Conservation (phyloP, 169 alveolate genomes). For the Cystoisospora suis region DNA sequence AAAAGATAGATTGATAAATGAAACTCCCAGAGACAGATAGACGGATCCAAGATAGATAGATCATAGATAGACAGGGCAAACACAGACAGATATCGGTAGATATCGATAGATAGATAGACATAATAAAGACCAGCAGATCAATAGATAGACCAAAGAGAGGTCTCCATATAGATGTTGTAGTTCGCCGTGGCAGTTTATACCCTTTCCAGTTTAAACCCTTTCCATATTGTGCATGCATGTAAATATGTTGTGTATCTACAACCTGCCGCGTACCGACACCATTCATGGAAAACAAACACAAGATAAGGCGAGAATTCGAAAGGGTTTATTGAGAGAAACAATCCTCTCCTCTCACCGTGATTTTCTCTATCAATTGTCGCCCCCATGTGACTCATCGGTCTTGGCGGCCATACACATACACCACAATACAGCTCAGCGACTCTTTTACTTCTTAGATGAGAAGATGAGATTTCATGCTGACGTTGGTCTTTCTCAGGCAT, state of each 20-base stretch:
- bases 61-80: background rate
- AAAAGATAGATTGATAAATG: background rate
- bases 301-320: too few species aligned
- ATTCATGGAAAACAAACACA: too few species aligned
- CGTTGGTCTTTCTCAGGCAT: background rate
- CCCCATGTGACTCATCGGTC: background rate
- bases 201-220: too few species aligned
- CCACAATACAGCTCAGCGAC: constrained; percentile 33
- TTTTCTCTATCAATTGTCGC: too few species aligned
- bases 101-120: background rate
- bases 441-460: background rate
- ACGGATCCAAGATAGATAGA: background rate
- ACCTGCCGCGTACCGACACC: too few species aligned
- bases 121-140: background rate
- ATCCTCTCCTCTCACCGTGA: too few species aligned
- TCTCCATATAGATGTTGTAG: too few species aligned
- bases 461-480: background rate
- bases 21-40: background rate
- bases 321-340: too few species aligned
- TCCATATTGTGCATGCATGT: too few species aligned
- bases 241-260: too few species aligned
- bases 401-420: constrained; percentile 11
- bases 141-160: background rate
- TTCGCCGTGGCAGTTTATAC: too few species aligned
- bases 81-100: background rate